Evolutionary conservation across 306 rosid species (phyloP).

Genomic region (Fagus sylvatica): DNA sequence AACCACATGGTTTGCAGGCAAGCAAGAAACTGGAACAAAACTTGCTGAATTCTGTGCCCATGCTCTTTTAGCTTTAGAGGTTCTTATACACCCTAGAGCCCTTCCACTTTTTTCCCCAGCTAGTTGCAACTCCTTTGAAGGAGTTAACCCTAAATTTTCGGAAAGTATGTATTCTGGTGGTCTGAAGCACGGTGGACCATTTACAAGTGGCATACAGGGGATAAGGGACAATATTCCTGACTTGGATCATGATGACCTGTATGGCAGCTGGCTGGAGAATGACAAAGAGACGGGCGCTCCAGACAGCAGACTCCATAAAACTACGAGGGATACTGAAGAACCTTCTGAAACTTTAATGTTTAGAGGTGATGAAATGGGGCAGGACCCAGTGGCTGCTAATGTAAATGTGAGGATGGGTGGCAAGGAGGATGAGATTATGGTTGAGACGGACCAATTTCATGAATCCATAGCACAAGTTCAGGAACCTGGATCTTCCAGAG

Average conservation of each 20-base stretch:
- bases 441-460: constrained; percentile 25
- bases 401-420: constrained; percentile 38
- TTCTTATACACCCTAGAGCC: constrained; percentile 87
- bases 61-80: constrained; percentile 81
- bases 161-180: constrained; percentile 32
- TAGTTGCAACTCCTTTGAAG: constrained; percentile 25
- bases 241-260: constrained; percentile 41
- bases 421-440: constrained; percentile 30
- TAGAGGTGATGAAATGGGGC: constrained; percentile 22
- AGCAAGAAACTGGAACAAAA: constrained; percentile 65
- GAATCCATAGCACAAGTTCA: constrained; percentile 24
- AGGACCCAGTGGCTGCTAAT: constrained; percentile 16
- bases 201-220: constrained; percentile 34
- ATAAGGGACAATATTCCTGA: constrained; percentile 29
- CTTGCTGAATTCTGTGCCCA: constrained; percentile 79
- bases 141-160: constrained; percentile 29
- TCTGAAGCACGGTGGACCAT: constrained; percentile 22
- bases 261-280: constrained; percentile 44
- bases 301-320: too few species aligned
- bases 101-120: constrained; percentile 47
- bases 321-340: too few species aligned
- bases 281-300: constrained; percentile 42
- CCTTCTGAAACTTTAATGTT: too few species aligned
- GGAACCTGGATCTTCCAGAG: constrained; percentile 27
- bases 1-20: constrained; percentile 55